Conservation (phyloP, 495 filamentous ascomycete species). For the Trichoderma erinaceum region DNA sequence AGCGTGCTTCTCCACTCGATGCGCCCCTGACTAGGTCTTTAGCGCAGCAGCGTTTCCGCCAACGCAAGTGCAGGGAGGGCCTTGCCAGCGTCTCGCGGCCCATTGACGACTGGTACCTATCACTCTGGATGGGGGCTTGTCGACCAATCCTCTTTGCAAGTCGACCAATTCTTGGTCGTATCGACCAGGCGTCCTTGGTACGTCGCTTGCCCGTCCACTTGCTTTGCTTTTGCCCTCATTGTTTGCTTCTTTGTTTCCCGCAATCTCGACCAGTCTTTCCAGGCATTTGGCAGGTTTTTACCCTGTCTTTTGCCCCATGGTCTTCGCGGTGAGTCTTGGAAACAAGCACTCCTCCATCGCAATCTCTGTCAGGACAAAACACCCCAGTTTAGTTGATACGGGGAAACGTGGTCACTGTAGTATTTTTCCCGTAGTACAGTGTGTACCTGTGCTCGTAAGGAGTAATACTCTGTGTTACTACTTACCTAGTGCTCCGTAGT, state of each 20-base stretch:
- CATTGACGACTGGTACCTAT: neutral
- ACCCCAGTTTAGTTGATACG: neutral
- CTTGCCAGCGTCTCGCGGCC: neutral
- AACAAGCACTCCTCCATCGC: slow-evolving; percentile 1
- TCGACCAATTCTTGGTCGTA: neutral
- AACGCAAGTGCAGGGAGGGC: slow-evolving; percentile 7
- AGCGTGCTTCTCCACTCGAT: slow-evolving; percentile 2
- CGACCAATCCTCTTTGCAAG: neutral
- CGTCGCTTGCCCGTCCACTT: neutral
- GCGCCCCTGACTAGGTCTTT: slow-evolving; percentile 10
- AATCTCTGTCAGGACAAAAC: neutral
- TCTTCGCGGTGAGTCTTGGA: slow-evolving; percentile 7
- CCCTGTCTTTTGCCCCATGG: neutral
- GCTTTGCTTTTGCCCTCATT: neutral
- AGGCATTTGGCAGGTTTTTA: neutral
- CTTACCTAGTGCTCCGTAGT: neutral
- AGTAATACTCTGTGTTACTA: neutral
- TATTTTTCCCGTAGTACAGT: too few relatives aligned
- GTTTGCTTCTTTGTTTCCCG: neutral
- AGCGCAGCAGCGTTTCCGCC: slow-evolving; percentile 12
- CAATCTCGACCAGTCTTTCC: neutral
- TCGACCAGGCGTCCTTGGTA: neutral
- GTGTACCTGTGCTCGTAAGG: neutral
- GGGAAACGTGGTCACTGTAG: slow-evolving; percentile 4
- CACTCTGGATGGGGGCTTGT: neutral